These are phyloP conservation scores for Globisporangium camurandrum DNA, from an alignment of 352 stramenopile species.

Conservation along the genomic window DNA sequence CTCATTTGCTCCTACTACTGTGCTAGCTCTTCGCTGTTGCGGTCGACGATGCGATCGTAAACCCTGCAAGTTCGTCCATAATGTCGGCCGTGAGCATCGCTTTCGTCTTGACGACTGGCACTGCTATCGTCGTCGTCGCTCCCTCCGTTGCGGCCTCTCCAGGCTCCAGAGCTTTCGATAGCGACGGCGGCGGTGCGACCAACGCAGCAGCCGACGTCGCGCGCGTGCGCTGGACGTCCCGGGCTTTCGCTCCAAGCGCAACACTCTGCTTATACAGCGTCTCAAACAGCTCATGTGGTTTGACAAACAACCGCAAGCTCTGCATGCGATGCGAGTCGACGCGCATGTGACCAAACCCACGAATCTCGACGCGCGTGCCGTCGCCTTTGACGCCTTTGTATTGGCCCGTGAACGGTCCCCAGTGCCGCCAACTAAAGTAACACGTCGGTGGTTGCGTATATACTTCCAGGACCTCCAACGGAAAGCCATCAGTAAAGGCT, in stretches of 20 bases:
- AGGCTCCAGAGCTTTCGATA: not conserved
- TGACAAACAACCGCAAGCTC: constrained; percentile 59
- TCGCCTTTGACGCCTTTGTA: constrained; percentile 60
- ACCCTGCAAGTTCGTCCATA: constrained; percentile 35
- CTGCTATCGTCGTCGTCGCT: constrained; percentile 3
- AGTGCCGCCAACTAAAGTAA: constrained; percentile 79
- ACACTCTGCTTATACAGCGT: constrained; percentile 21
- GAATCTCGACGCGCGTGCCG: constrained; percentile 46
- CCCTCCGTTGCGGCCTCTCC: not conserved
- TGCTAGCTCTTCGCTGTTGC: no score
- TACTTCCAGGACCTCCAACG: constrained; percentile 73
- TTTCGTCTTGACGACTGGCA: constrained; percentile 2
- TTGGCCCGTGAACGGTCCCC: constrained; percentile 60
- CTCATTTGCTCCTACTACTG: no score
- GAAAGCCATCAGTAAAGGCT: constrained; percentile 67
- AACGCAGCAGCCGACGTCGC: not conserved
- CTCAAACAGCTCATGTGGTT: constrained; percentile 47
- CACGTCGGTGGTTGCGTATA: constrained; percentile 69
- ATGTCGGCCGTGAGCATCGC: constrained; percentile 21
- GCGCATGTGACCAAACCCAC: constrained; percentile 65
- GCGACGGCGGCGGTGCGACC: not conserved
- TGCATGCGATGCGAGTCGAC: constrained; percentile 45
- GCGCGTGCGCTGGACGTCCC: constrained; percentile 7
- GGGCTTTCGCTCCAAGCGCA: constrained; percentile 7
- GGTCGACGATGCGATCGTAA: constrained; percentile 24